Conservation (phyloP, 2,329 filamentous ascomycete genomes). For the Sclerotinia spermophila region DNA sequence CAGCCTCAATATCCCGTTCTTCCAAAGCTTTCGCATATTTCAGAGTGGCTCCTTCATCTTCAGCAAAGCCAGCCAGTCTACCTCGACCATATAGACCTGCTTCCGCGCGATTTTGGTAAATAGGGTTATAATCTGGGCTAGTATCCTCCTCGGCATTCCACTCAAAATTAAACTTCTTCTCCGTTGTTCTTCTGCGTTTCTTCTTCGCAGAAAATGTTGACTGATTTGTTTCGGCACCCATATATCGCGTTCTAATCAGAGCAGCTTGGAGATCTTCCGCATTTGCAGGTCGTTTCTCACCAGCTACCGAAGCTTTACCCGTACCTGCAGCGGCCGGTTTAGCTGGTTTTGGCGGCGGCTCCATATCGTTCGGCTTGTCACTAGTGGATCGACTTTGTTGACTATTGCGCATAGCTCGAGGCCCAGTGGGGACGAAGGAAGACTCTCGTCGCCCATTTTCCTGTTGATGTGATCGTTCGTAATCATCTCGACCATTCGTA, state of each 20-base stretch:
- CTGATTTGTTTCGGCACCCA: conserved; percentile 83
- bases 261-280: conserved; percentile 66
- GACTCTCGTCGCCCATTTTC: conserved; percentile 31
- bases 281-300: conserved; percentile 39
- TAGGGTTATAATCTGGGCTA: conserved; percentile 73
- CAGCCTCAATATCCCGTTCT: conserved; percentile 71
- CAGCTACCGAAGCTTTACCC: conserved; percentile 36
- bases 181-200: conserved; percentile 86
- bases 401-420: conserved; percentile 58
- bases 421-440: conserved; percentile 62
- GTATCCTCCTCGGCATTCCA: conserved; percentile 97
- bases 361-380: conserved; percentile 23
- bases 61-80: conserved; percentile 61
- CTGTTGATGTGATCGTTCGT: conserved; percentile 26
- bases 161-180: conserved; percentile 98
- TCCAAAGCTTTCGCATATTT: conserved; percentile 67
- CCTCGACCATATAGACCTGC: conserved; percentile 68
- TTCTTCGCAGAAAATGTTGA: conserved; percentile 93
- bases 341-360: conserved; percentile 34
- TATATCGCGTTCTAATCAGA: conserved; percentile 76
- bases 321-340: conserved; percentile 22
- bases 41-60: conserved; percentile 52
- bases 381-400: conserved; percentile 22
- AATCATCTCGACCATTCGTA: conserved; percentile 27
- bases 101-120: conserved; percentile 67